Percentiles rank a stretch among this genome's conserved stretches.
These are phyloP conservation scores for Sarocladium brachiariae DNA, from an alignment of 2,329 filamentous ascomycete species.

Conservation along the genomic window DNA sequence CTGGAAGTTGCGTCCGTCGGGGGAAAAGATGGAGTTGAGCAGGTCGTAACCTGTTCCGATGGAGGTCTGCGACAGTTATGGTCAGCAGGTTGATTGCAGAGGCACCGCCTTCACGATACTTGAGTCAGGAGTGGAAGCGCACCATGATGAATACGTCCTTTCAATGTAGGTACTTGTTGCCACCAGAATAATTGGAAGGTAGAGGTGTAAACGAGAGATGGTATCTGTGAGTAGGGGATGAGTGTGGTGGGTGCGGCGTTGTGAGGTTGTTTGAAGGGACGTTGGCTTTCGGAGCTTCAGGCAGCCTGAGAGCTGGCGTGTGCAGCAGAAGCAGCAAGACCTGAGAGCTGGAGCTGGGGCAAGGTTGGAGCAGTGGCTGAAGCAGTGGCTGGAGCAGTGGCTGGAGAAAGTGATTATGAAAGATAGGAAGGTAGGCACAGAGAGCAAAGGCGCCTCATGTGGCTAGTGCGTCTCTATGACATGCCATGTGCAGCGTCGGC, in stretches of 20 bases:
- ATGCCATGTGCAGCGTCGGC: background rate
- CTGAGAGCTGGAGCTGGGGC: background rate
- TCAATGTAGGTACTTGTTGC: constrained; percentile 8
- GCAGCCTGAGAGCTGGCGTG: constrained; percentile 35
- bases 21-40: constrained; percentile 98
- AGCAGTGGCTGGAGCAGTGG: constrained; percentile 4
- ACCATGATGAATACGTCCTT: constrained; percentile 25
- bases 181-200: background rate
- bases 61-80: constrained; percentile 62
- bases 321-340: background rate
- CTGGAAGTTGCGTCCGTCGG: constrained; percentile 98
- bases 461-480: background rate
- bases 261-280: constrained; percentile 16
- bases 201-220: constrained; percentile 1
- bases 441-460: background rate
- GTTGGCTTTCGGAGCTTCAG: constrained; percentile 15
- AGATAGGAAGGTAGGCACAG: too few species aligned
- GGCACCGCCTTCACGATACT: too few species aligned
- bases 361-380: background rate
- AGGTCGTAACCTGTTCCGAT: constrained; percentile 99
- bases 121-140: constrained; percentile 20
- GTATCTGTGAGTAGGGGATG: constrained; percentile 8
- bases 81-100: constrained; percentile 10
- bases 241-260: constrained; percentile 12
- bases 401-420: background rate